phyloP scores from a whole-genome alignment of 225 moss, liverwort and hornwort species.

The Physcomitrellopsis africana region DNA sequence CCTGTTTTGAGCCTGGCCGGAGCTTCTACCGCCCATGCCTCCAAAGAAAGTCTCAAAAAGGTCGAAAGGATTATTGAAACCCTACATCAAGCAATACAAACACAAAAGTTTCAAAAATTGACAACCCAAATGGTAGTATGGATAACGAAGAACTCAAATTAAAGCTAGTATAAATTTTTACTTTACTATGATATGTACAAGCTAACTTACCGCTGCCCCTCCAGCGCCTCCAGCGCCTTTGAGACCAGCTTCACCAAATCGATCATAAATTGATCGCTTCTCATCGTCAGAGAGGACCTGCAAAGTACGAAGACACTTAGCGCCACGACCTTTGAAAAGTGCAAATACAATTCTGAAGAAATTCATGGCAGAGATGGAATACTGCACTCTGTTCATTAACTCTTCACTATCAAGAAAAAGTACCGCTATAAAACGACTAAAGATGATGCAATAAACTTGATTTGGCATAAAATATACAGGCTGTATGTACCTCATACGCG shows the following conservation, averaged over 20 bases:
- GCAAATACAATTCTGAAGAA: not conserved
- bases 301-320: conserved; percentile 16
- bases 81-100: conserved; percentile 47
- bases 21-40: conserved; percentile 76
- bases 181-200: not conserved
- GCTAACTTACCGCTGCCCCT: conserved; percentile 74
- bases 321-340: not conserved
- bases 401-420: not conserved
- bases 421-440: not conserved
- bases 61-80: conserved; percentile 96
- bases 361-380: not conserved
- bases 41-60: conserved; percentile 99
- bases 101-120: not conserved
- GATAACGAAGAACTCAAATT: not conserved
- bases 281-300: conserved; percentile 98
- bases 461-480: not conserved
- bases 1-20: conserved; percentile 71
- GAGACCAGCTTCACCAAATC: conserved; percentile 97
- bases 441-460: not conserved
- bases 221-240: conserved; percentile 88
- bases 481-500: conserved; percentile 85
- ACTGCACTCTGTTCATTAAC: not conserved
- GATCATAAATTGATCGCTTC: conserved; percentile 90
- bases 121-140: not conserved
- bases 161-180: conserved; percentile 15